Percentiles rank a stretch among this genome's conserved stretches.
These are phyloP conservation scores for Lepidium sativum DNA, from an alignment of 345 rosid species.

Conservation along the genomic window DNA sequence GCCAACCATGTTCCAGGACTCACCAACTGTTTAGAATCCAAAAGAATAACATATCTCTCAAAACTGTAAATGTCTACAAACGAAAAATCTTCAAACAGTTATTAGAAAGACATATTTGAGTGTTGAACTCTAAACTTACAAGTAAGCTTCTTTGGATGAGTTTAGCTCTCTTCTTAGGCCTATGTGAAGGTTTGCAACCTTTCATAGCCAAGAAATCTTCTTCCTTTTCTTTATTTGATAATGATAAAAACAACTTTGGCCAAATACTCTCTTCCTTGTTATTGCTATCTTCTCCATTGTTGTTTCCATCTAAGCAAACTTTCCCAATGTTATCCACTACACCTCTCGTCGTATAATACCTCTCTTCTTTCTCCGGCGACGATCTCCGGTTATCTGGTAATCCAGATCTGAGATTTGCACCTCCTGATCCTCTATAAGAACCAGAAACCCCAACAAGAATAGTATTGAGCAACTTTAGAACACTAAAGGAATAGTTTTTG, in stretches of 20 bases:
- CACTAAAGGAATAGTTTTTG: not conserved
- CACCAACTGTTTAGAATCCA: conserved; percentile 42
- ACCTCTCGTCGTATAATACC: conserved; percentile 73
- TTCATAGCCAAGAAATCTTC: conserved; percentile 95
- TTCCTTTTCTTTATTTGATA: conserved; percentile 87
- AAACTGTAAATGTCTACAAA: not conserved
- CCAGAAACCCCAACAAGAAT: not conserved
- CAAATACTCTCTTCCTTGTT: conserved; percentile 31
- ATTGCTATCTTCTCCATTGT: conserved; percentile 44
- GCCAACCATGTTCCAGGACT: conserved; percentile 93
- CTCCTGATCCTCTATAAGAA: conserved; percentile 34
- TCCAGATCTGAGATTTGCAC: conserved; percentile 34
- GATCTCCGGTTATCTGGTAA: conserved; percentile 31
- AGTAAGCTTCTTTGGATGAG: conserved; percentile 76
- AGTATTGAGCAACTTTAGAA: not conserved
- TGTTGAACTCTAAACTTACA: conserved; percentile 28
- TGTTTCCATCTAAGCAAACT: conserved; percentile 34
- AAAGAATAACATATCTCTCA: not conserved
- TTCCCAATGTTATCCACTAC: conserved; percentile 58
- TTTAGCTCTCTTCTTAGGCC: conserved; percentile 89
- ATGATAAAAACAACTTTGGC: conserved; percentile 60
- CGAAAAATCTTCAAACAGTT: not conserved
- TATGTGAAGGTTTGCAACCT: conserved; percentile 86
- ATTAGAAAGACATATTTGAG: not conserved
- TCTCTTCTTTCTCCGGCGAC: conserved; percentile 68